A percentile compares a stretch with the other conserved stretches of the same genome.
These are phyloP conservation scores for Pholiota molesta DNA, from an alignment of 768 basidiomycete genomes.

Conservation along the genomic window DNA sequence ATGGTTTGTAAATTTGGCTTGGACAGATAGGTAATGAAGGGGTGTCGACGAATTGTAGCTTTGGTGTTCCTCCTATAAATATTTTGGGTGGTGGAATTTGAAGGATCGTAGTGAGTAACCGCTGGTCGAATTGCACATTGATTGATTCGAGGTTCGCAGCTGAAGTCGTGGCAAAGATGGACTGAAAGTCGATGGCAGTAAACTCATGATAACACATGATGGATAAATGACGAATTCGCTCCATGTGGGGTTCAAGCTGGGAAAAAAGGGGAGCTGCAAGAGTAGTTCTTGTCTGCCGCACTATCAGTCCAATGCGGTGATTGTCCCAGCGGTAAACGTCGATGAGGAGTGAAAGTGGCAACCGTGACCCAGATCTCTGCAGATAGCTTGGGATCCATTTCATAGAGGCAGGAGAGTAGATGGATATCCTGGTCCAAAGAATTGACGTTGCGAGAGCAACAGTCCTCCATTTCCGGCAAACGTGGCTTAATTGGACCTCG, in stretches of 20 bases:
- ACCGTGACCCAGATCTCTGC: constrained; percentile 27
- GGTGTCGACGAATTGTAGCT: constrained; percentile 28
- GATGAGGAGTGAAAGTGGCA: constrained; percentile 32
- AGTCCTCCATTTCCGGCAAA: constrained; percentile 44
- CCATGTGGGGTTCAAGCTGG: not conserved
- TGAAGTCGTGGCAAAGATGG: constrained; percentile 6
- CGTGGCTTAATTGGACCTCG: constrained; percentile 44
- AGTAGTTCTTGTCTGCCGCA: not conserved
- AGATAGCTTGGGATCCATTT: constrained; percentile 30
- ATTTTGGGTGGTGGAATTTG: constrained; percentile 1
- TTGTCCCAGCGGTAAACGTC: constrained; percentile 33
- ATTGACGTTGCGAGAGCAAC: constrained; percentile 36
- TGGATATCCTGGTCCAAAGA: constrained; percentile 43
- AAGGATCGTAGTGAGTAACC: not conserved
- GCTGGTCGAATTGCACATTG: constrained; percentile 18
- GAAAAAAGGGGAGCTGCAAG: not conserved
- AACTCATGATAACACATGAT: constrained; percentile 1
- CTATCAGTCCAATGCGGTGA: not conserved
- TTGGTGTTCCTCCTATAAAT: constrained; percentile 25
- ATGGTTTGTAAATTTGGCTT: constrained; percentile 28
- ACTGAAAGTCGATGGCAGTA: constrained; percentile 4
- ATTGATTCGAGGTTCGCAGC: constrained; percentile 28
- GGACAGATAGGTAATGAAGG: constrained; percentile 28
- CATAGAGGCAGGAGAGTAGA: constrained; percentile 30
- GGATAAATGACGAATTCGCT: constrained; percentile 1